Conservation (phyloP, 306 rosid genomes). For the Parietaria judaica region DNA sequence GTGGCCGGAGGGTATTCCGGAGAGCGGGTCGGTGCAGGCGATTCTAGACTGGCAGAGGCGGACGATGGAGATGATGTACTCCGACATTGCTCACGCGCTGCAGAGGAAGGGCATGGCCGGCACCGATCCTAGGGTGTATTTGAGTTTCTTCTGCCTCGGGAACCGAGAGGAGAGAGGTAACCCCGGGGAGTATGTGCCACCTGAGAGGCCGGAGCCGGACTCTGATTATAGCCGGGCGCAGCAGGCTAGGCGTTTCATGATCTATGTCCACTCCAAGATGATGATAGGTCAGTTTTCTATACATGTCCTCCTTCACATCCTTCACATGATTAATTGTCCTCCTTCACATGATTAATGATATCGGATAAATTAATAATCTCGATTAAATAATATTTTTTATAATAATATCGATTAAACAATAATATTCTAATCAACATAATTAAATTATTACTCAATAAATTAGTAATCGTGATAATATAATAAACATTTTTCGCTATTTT, state of each 20-base stretch:
- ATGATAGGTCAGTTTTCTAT: conserved; percentile 59
- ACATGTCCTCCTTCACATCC: too few relatives aligned
- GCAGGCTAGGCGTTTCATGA: conserved; percentile 64
- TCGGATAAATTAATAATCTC: too few relatives aligned
- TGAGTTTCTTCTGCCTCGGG: conserved; percentile 83
- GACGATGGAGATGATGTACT: conserved; percentile 84
- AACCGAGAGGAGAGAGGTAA: conserved; percentile 30
- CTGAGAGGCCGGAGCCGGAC: conserved; percentile 44
- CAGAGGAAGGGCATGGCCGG: conserved; percentile 33
- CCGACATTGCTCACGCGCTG: conserved; percentile 55
- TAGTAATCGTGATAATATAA: too few relatives aligned
- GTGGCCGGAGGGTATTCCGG: conserved; percentile 96
- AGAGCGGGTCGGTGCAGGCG: conserved; percentile 74
- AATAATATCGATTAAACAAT: too few relatives aligned
- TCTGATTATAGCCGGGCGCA: conserved; percentile 63
- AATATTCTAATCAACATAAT: too few relatives aligned
- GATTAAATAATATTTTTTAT: too few relatives aligned
- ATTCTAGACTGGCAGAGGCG: conserved; percentile 82
- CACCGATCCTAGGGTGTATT: conserved; percentile 55
- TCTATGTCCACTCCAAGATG: conserved; percentile 94
- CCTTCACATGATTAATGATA: too few relatives aligned
- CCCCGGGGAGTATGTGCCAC: conserved; percentile 35
- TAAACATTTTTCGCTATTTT: too few relatives aligned
- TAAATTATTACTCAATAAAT: too few relatives aligned
- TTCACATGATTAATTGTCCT: too few relatives aligned